phyloP scores from a whole-genome alignment of 352 stramenopile species.

The Phytopythium cucurbitacearum region DNA sequence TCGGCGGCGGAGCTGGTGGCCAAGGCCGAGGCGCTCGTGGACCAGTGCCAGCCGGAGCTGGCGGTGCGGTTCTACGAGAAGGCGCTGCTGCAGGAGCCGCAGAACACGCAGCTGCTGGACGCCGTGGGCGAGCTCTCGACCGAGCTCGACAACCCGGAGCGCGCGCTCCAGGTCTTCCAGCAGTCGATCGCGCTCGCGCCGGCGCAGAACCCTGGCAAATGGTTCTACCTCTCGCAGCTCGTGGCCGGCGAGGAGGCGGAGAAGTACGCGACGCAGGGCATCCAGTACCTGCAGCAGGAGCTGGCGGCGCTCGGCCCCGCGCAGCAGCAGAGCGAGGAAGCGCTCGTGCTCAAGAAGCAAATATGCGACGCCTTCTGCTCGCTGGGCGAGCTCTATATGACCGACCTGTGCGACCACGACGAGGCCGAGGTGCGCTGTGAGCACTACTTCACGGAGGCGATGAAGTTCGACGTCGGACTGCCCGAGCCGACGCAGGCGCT shows the following conservation, averaged over 20 bases:
- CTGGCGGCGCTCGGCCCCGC: conserved; percentile 17
- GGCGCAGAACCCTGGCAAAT: conserved; percentile 75
- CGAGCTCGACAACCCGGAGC: conserved; percentile 79
- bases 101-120: conserved; percentile 69
- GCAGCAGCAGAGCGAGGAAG: conserved; percentile 39
- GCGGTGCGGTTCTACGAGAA: conserved; percentile 84
- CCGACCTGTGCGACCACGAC: conserved; percentile 92
- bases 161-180: conserved; percentile 65
- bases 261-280: conserved; percentile 63
- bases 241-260: conserved; percentile 69
- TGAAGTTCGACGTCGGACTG: conserved; percentile 88
- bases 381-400: conserved; percentile 97
- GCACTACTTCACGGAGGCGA: conserved; percentile 82
- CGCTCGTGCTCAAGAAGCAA: conserved; percentile 82
- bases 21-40: conserved; percentile 81
- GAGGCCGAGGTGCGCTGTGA: conserved; percentile 93
- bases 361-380: conserved; percentile 93
- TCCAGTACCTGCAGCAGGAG: conserved; percentile 60
- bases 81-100: conserved; percentile 62
- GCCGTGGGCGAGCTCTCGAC: conserved; percentile 76
- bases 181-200: conserved; percentile 65
- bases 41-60: conserved; percentile 81
- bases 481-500: conserved; percentile 94
- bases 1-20: conserved; percentile 68
- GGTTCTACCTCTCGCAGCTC: conserved; percentile 83